Base-by-base conservation (phyloP, 2,329 filamentous ascomycete genomes). In the Neofusicoccum laricinum region DNA sequence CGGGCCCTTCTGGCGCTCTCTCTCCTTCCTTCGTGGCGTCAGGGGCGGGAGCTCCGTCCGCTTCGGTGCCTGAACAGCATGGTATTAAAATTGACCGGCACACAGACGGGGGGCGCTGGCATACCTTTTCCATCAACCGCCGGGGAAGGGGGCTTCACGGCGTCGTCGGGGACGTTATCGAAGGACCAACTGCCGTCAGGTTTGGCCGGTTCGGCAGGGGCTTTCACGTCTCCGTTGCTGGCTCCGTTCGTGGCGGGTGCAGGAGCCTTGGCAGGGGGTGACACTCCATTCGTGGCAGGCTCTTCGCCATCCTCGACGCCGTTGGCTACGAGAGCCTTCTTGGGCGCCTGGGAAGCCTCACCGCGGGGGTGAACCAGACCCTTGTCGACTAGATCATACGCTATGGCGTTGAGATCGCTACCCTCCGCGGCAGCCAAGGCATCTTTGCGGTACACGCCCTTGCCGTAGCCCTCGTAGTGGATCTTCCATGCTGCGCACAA, bases 401-500 rank as follows among this genome's bases (percentile, higher is more conserved):
- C 34, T 38, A 59, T 12, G 4, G 55, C 55, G 15, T 41, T 59
- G 34, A 59, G 38, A 21, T 59, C 40, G 25, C 40, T 21, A 38
- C 55, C 55, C 21, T 41, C 40, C 4, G 55, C 14, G 2, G 40
- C 55, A 8, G 40, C 38, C 19, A 38, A 15, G 19, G 43, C n/a
- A 30, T 19, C 17, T 1, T n/a, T 15, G 30, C 30, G 30, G 45
- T 62, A 50, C 7, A 64, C 59, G 14, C 64, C 64, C 46, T 63
- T 63, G 17, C 64, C 64, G 19, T 38, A 40, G 36, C 64, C 64
- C 8, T 63, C 58, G 48, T 21, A 58, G 55, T 63, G 64, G 4
- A 65, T 14, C 48, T 65, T 65, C 64, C 64, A 65, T 6, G 64
- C 64, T 65, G 49, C 19, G 4, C 34, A 10, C 4, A 14, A 10